Evolutionary conservation across 371 early-diverging fungal species (phyloP).

Genomic region (Mortierella sp.): DNA sequence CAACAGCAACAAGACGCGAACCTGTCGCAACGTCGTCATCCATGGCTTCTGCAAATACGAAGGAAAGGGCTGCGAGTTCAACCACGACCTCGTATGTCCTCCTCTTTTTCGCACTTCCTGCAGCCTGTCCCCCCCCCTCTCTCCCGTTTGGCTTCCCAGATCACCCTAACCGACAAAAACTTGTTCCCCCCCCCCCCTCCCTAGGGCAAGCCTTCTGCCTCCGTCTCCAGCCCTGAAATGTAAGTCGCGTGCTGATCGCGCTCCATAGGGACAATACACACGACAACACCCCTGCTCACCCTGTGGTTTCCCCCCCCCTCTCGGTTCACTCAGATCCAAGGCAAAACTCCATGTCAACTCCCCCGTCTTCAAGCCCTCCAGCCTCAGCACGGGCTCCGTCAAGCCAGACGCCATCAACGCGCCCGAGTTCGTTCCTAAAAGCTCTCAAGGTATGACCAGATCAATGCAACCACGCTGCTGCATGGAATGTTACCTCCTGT

Average conservation of each 20-base stretch:
- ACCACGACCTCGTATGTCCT: slow-evolving; percentile 73
- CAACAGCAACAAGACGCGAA: slow-evolving; percentile 61
- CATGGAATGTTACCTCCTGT: not conserved
- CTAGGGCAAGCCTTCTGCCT: slow-evolving; percentile 41
- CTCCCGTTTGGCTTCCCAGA: not conserved
- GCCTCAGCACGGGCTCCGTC: slow-evolving; percentile 58
- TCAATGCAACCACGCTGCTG: too few relatives aligned
- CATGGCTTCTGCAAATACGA: slow-evolving; percentile 90
- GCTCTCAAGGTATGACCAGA: slow-evolving; percentile 52
- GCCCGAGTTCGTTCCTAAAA: slow-evolving; percentile 74
- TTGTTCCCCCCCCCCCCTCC: too few relatives aligned
- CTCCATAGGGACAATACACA: not conserved
- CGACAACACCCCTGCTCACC: not conserved
- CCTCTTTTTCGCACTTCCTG: not conserved
- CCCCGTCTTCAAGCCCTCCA: slow-evolving; percentile 67
- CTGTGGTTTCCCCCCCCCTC: not conserved
- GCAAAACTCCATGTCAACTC: slow-evolving; percentile 71
- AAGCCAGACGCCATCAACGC: slow-evolving; percentile 70
- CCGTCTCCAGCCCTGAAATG: slow-evolving; percentile 65
- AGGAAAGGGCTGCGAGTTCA: slow-evolving; percentile 87
- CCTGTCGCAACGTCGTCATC: slow-evolving; percentile 85
- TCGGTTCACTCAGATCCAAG: slow-evolving; percentile 42
- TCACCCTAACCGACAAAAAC: too few relatives aligned
- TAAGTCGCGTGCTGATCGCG: slow-evolving; percentile 43
- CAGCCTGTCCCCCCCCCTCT: too few relatives aligned